Base-by-base conservation (phyloP, 345 rosid genomes). In the Eucalyptus pumila region DNA sequence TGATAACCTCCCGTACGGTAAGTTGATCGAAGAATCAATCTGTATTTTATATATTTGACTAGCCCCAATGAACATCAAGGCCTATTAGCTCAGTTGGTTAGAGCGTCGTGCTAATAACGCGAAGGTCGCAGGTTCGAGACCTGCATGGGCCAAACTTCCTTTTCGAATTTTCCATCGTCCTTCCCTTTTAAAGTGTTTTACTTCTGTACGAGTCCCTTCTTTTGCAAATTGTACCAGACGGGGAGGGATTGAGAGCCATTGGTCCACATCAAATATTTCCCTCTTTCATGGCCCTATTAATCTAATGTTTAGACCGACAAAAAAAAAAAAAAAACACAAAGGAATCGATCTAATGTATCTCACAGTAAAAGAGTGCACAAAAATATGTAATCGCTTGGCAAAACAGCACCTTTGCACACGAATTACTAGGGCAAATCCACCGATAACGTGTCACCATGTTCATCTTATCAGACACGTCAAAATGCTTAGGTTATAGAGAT, bases 31-130 rank as follows among this genome's bases (percentile, higher is more conserved):
- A 52, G 11, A 52, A 21, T 21, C 4, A 1, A 2, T 52, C 58
- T 26, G 0, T 1, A 58, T 27, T 11, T 27, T 8, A 47, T n/a
- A 44, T 6, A 7, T 0, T 47, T 48, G 3, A 13, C 4, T 11
- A 23, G 5, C 17, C 4, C 3, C 4, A 4, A 11, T 2, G 10
- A 86, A 5, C 87, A 9, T 2, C 6, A 67, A 23, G 91, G 92
- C 92, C 91, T 87, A 91, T 88, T 91, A 89, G 93, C 93, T 90
- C 89, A 91, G 97, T 7, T 94, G 97, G 98, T 96, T 95, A 96
- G 95, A 97, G 98, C 96, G 97, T 96, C 95, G 95, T 96, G 97
- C 96, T 95, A 97, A 95, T 96, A 94, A 96, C 97, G 97, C 97
- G 96, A 96, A 95, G 96, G 98, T 95, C 94, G 94, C 93, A 91